phyloP scores from a whole-genome alignment of 129 eudicot genomes.

The Scalesia atractyloides region DNA sequence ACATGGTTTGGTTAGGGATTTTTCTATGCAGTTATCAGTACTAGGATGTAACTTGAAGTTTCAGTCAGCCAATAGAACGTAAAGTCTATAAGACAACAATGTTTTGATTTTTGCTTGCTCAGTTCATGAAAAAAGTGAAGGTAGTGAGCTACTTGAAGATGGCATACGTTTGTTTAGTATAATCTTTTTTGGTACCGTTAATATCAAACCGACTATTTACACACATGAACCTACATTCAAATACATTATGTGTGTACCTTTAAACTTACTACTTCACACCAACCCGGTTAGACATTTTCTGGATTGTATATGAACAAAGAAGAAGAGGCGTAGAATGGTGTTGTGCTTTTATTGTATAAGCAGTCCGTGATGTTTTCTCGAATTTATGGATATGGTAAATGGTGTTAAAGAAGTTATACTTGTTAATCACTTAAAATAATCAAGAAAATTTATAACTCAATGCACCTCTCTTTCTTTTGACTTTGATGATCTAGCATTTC shows the following conservation, averaged over 20 bases:
- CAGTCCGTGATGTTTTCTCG: background rate
- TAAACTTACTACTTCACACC: background rate
- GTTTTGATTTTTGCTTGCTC: background rate
- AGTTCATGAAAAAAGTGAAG: constrained; percentile 5
- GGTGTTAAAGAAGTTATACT: background rate
- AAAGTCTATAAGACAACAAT: background rate
- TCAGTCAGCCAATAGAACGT: background rate
- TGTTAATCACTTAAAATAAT: background rate
- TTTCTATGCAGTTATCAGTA: background rate
- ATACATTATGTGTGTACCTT: background rate
- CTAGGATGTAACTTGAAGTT: constrained; percentile 7
- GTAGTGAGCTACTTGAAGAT: constrained; percentile 6
- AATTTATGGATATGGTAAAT: constrained; percentile 14
- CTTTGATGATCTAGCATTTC: constrained; percentile 12
- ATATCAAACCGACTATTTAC: background rate
- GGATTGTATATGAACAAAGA: background rate
- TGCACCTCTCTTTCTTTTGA: constrained; percentile 19
- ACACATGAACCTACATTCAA: background rate
- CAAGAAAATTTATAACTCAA: background rate
- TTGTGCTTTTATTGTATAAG: constrained; percentile 16
- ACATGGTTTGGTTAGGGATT: constrained; percentile 17
- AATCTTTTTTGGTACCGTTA: background rate
- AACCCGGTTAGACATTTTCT: background rate
- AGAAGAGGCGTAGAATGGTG: constrained; percentile 1
- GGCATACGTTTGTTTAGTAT: constrained; percentile 1